Conservation (phyloP, 768 basidiomycete genomes). For the Psilocybe tampanensis region DNA sequence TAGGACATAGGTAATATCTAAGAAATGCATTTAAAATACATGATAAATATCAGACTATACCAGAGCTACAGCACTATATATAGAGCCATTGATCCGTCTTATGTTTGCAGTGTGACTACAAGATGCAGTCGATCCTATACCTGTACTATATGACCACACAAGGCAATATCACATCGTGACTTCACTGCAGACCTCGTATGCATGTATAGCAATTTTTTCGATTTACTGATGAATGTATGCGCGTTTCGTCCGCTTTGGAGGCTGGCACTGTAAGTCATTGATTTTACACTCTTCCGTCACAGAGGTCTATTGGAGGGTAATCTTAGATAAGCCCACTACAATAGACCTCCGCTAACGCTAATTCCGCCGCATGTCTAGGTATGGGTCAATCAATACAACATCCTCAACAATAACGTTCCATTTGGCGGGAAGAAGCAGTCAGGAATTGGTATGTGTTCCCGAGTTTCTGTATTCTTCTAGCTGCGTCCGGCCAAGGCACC, state of each 20-base stretch:
- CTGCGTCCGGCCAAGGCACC: neutral
- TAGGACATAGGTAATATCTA: too few relatives aligned
- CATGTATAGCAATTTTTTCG: too few relatives aligned
- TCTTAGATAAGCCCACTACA: too few relatives aligned
- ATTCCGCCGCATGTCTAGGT: constrained; percentile 48
- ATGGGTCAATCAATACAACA: constrained; percentile 91
- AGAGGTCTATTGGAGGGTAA: neutral
- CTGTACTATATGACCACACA: too few relatives aligned
- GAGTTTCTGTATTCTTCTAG: neutral
- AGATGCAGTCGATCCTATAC: too few relatives aligned
- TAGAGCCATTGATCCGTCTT: too few relatives aligned
- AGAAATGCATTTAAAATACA: too few relatives aligned
- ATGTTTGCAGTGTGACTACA: too few relatives aligned
- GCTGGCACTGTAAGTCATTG: constrained; percentile 75
- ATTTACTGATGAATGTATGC: constrained; percentile 86
- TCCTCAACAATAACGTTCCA: constrained; percentile 85
- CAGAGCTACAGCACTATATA: too few relatives aligned
- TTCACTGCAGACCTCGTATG: too few relatives aligned
- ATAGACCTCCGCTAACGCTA: neutral
- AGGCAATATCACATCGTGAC: too few relatives aligned
- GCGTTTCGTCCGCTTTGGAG: constrained; percentile 83
- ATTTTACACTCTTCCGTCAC: neutral
- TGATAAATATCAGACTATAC: too few relatives aligned
- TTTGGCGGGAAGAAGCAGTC: constrained; percentile 97
- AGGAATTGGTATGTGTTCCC: constrained; percentile 64